These are phyloP conservation scores for Mycena sanguinolenta DNA, from an alignment of 768 basidiomycete genomes.

Conservation along the genomic window DNA sequence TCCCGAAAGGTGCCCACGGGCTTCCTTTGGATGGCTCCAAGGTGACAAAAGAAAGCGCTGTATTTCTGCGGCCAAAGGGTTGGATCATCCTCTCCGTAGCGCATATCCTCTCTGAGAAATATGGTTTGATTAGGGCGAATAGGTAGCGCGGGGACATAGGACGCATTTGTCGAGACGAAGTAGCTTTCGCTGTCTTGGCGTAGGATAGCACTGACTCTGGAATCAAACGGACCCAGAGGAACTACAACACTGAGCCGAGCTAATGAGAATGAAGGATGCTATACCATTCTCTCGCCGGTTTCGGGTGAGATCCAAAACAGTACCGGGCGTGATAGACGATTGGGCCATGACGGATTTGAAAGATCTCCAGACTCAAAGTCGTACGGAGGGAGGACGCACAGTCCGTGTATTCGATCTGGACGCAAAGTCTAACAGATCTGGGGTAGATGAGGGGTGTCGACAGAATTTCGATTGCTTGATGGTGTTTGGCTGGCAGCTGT, in stretches of 20 bases:
- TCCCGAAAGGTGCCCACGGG: background rate
- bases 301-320: background rate
- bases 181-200: background rate
- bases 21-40: conserved; percentile 4
- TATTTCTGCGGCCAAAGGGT: conserved; percentile 20
- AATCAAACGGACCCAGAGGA: background rate
- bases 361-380: too few species aligned
- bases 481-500: too few species aligned
- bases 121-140: background rate
- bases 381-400: too few species aligned
- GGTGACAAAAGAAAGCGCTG: conserved; percentile 3
- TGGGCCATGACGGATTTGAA: too few species aligned
- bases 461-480: too few species aligned
- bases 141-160: conserved; percentile 1
- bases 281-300: background rate
- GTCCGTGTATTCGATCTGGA: too few species aligned
- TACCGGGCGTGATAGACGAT: too few species aligned
- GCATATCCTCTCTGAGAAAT: conserved; percentile 4
- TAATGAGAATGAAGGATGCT: background rate
- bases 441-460: too few species aligned
- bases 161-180: background rate
- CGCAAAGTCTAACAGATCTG: too few species aligned
- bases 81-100: conserved; percentile 17
- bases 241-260: background rate
- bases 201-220: background rate